These are phyloP conservation scores for Proliferodiscus dingleyae DNA, from an alignment of 2,329 filamentous ascomycete species.

Conservation along the genomic window DNA sequence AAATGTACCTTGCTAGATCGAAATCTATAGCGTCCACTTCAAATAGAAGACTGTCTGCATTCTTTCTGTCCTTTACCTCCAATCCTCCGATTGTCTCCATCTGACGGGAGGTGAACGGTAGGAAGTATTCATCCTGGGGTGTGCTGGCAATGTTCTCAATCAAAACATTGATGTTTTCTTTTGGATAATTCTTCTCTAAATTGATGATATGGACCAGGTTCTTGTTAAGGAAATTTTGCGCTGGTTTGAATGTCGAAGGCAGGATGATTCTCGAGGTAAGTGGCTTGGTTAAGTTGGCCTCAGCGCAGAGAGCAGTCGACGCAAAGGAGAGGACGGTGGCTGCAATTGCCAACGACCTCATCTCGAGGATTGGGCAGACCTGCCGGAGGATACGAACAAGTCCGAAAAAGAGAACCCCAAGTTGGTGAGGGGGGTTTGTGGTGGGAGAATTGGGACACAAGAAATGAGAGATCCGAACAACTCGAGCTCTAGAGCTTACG, in stretches of 20 bases:
- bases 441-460: slow-evolving; percentile 7
- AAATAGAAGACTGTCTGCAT: slow-evolving; percentile 63
- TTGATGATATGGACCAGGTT: slow-evolving; percentile 90
- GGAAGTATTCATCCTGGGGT: slow-evolving; percentile 83
- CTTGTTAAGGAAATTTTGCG: slow-evolving; percentile 87
- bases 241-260: slow-evolving; percentile 70
- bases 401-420: slow-evolving; percentile 6
- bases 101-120: slow-evolving; percentile 76
- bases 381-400: slow-evolving; percentile 13
- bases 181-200: slow-evolving; percentile 85
- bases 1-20: slow-evolving; percentile 49
- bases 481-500: slow-evolving; percentile 21
- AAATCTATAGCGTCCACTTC: slow-evolving; percentile 62
- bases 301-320: slow-evolving; percentile 26
- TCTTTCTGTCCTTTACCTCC: slow-evolving; percentile 90
- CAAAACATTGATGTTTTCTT: slow-evolving; percentile 89
- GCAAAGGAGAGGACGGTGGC: slow-evolving; percentile 54
- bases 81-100: slow-evolving; percentile 76
- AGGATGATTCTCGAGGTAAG: slow-evolving; percentile 54
- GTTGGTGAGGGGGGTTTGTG: slow-evolving; percentile 6
- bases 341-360: slow-evolving; percentile 40
- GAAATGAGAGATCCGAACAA: slow-evolving; percentile 7
- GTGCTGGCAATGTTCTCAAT: slow-evolving; percentile 79
- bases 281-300: slow-evolving; percentile 29
- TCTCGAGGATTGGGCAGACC: slow-evolving; percentile 25